phyloP scores from a whole-genome alignment of 768 basidiomycete species.

The Suillus variegatus region DNA sequence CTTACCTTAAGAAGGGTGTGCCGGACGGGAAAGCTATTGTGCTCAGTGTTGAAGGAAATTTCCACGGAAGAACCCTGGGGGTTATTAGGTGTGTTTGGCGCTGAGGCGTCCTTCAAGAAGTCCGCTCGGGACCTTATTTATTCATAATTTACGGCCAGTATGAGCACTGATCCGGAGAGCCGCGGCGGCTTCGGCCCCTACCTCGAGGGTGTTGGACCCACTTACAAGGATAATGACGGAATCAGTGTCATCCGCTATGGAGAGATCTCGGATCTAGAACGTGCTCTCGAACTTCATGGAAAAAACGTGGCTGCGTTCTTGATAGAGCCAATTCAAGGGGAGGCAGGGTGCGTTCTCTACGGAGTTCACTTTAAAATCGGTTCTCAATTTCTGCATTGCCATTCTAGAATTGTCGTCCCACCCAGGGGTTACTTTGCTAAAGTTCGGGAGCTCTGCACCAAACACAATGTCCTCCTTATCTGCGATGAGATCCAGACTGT shows the following conservation, averaged over 20 bases:
- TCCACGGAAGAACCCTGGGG: constrained; percentile 92
- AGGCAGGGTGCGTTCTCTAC: constrained; percentile 75
- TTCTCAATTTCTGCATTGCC: constrained; percentile 2
- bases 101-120: not conserved
- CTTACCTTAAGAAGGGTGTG: constrained; percentile 84
- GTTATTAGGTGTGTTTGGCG: constrained; percentile 65
- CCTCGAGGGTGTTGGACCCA: constrained; percentile 81
- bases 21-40: constrained; percentile 83
- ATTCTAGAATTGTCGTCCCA: constrained; percentile 84
- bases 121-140: constrained; percentile 10
- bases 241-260: constrained; percentile 77
- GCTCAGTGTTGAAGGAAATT: constrained; percentile 85
- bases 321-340: constrained; percentile 98
- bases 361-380: not conserved
- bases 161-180: constrained; percentile 94
- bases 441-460: constrained; percentile 83
- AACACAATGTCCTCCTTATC: constrained; percentile 93
- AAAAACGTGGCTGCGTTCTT: constrained; percentile 89
- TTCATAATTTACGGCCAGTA: constrained; percentile 44
- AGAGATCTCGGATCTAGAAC: constrained; percentile 76
- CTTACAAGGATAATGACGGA: constrained; percentile 52
- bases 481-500: constrained; percentile 99
- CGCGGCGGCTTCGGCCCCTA: constrained; percentile 91
- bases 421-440: constrained; percentile 80
- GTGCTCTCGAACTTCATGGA: constrained; percentile 79